phyloP scores from a whole-genome alignment of 148 eudicot genomes.

The Cornus suecica region DNA sequence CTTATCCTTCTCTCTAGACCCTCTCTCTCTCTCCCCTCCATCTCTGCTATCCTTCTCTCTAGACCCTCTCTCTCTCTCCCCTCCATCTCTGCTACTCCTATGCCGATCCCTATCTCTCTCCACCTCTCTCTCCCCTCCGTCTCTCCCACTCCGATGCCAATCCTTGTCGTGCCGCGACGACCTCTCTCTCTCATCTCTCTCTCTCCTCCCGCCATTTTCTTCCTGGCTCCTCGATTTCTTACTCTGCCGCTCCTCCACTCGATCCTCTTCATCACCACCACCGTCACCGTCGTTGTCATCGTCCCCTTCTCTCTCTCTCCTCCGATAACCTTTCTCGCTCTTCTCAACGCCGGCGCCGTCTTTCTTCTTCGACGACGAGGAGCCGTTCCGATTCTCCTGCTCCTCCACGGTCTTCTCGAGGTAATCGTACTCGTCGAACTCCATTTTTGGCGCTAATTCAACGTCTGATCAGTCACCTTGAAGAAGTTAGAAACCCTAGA shows the following conservation, averaged over 20 bases:
- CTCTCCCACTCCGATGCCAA: slow-evolving; percentile 24
- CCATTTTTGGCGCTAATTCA: slow-evolving; percentile 34
- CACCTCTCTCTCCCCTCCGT: slow-evolving; percentile 13
- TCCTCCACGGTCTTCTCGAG: slow-evolving; percentile 77
- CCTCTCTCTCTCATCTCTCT: slow-evolving; percentile 22
- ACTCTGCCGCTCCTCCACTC: slow-evolving; percentile 21
- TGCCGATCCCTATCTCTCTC: slow-evolving; percentile 26
- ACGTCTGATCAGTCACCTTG: not conserved
- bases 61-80: slow-evolving; percentile 25
- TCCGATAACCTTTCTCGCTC: slow-evolving; percentile 50
- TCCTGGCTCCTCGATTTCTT: slow-evolving; percentile 44
- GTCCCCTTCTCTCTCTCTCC: slow-evolving; percentile 33
- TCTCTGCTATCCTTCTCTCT: slow-evolving; percentile 25
- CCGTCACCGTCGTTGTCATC: slow-evolving; percentile 23
- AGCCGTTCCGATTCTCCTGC: slow-evolving; percentile 20
- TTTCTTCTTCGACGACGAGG: slow-evolving; percentile 33
- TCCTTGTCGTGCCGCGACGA: slow-evolving; percentile 22
- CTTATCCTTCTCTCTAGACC: slow-evolving; percentile 21
- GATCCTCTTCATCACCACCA: slow-evolving; percentile 23
- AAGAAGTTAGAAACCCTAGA: not conserved
- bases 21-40: slow-evolving; percentile 23
- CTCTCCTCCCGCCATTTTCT: slow-evolving; percentile 27
- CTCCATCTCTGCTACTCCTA: slow-evolving; percentile 21
- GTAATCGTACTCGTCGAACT: slow-evolving; percentile 97
- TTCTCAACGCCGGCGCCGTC: slow-evolving; percentile 28